phyloP scores from a whole-genome alignment of 352 stramenopile species.

The Vaucheria bursata region DNA sequence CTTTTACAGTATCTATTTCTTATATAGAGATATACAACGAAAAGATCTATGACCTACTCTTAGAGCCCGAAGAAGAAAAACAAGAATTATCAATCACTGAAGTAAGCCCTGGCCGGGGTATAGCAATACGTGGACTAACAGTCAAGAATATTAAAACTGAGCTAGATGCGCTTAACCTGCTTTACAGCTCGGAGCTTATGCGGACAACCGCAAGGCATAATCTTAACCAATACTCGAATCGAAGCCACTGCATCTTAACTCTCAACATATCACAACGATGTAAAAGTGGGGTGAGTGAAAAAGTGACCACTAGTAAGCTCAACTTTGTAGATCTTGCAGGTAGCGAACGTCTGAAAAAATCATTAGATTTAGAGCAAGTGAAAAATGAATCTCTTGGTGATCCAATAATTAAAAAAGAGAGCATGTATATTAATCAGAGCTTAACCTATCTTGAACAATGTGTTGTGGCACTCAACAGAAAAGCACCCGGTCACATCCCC shows the following conservation, averaged over 20 bases:
- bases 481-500: slow-evolving; percentile 65
- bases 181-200: slow-evolving; percentile 78
- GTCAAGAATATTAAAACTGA: slow-evolving; percentile 57
- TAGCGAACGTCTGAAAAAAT: slow-evolving; percentile 83
- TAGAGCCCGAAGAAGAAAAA: slow-evolving; percentile 48
- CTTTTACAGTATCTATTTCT: slow-evolving; percentile 70
- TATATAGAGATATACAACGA: slow-evolving; percentile 96
- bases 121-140: slow-evolving; percentile 72
- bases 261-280: slow-evolving; percentile 72
- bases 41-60: slow-evolving; percentile 79
- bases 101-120: slow-evolving; percentile 58
- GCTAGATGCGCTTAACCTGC: slow-evolving; percentile 74
- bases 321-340: slow-evolving; percentile 87
- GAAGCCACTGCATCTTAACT: slow-evolving; percentile 80
- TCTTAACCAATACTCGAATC: slow-evolving; percentile 80
- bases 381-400: slow-evolving; percentile 39
- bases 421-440: slow-evolving; percentile 93
- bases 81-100: slow-evolving; percentile 70
- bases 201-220: slow-evolving; percentile 83
- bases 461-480: slow-evolving; percentile 67
- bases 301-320: slow-evolving; percentile 66
- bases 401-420: slow-evolving; percentile 84
- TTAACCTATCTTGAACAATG: slow-evolving; percentile 88
- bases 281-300: slow-evolving; percentile 53
- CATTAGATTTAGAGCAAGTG: slow-evolving; percentile 56